phyloP scores from a whole-genome alignment of 2,329 filamentous ascomycete species.

The Amauroascus verrucosus region DNA sequence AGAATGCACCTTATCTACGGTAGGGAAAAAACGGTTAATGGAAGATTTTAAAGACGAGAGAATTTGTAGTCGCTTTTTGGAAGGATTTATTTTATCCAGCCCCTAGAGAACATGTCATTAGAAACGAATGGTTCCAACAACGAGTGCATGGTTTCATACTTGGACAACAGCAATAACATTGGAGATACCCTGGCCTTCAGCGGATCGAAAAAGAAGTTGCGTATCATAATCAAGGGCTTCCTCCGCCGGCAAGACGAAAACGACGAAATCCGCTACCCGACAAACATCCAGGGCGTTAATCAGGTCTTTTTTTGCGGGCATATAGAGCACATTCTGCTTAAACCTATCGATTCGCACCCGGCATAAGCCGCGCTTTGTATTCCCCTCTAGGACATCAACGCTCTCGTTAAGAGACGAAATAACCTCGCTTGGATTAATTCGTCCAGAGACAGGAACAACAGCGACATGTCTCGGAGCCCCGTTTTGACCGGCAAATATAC shows the following conservation, averaged over 20 bases:
- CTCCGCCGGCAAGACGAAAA: slow-evolving; percentile 72
- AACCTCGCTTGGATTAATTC: slow-evolving; percentile 57
- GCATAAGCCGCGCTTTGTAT: slow-evolving; percentile 48
- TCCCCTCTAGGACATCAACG: slow-evolving; percentile 62
- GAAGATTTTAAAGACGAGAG: slow-evolving; percentile 78
- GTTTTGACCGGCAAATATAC: slow-evolving; percentile 75
- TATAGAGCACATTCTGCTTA: slow-evolving; percentile 85
- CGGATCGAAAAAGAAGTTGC: slow-evolving; percentile 71
- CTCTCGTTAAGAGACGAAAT: slow-evolving; percentile 64
- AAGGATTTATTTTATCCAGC: slow-evolving; percentile 64
- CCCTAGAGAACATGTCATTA: slow-evolving; percentile 31
- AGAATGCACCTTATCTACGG: slow-evolving; percentile 81
- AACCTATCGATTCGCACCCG: slow-evolving; percentile 74
- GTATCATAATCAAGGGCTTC: slow-evolving; percentile 67
- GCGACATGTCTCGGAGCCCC: slow-evolving; percentile 82
- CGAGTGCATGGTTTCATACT: slow-evolving; percentile 17
- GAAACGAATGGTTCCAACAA: background rate
- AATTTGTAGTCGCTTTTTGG: slow-evolving; percentile 67
- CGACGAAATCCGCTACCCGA: slow-evolving; percentile 78
- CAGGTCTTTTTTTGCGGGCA: slow-evolving; percentile 63
- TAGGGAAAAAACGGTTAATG: slow-evolving; percentile 88
- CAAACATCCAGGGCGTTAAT: slow-evolving; percentile 73
- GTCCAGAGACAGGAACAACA: slow-evolving; percentile 69
- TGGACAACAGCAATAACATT: slow-evolving; percentile 82
- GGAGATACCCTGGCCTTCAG: slow-evolving; percentile 90